Conservation (phyloP, 192 early-diverging fungal species). For the Lunasporangiospora selenospora region DNA sequence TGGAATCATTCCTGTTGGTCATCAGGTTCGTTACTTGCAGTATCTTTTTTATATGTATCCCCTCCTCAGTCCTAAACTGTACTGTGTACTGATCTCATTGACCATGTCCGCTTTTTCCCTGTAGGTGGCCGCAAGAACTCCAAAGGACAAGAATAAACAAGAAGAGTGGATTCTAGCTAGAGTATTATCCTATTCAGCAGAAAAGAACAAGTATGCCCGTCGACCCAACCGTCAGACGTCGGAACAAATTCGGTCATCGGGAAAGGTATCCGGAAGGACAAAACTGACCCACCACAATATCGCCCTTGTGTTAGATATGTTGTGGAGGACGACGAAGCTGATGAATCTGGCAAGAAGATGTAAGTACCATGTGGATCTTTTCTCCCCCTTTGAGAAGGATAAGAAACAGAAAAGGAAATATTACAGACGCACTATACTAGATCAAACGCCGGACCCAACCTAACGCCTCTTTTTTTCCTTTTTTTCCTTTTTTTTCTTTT, state of each 20-base stretch:
- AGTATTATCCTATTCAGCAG: slow-evolving; percentile 51
- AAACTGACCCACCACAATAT: too few relatives aligned
- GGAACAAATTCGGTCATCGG: too few relatives aligned
- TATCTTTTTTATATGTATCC: too few relatives aligned
- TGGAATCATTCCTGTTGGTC: slow-evolving; percentile 42
- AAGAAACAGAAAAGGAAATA: too few relatives aligned
- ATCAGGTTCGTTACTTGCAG: slow-evolving; percentile 28
- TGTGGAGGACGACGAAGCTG: slow-evolving; percentile 63
- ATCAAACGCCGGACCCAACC: too few relatives aligned
- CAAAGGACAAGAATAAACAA: slow-evolving; percentile 56
- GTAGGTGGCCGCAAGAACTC: slow-evolving; percentile 59
- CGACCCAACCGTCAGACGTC: neutral
- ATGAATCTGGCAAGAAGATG: slow-evolving; percentile 55
- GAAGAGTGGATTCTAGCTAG: slow-evolving; percentile 65
- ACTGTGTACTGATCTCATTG: too few relatives aligned
- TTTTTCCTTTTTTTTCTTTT: slow-evolving; percentile 2
- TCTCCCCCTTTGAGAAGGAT: too few relatives aligned
- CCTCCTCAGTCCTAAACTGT: too few relatives aligned
- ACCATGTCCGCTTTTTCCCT: neutral
- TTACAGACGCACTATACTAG: too few relatives aligned
- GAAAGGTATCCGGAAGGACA: too few relatives aligned
- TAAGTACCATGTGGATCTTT: slow-evolving; percentile 25
- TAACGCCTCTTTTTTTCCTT: too few relatives aligned
- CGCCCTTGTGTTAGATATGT: slow-evolving; percentile 55
- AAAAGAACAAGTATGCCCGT: slow-evolving; percentile 54